A percentile compares a stretch with the other conserved stretches of the same genome.
Evolutionary conservation across 2,329 filamentous ascomycete species (phyloP).

Genomic region (Dactylonectria estremocensis): DNA sequence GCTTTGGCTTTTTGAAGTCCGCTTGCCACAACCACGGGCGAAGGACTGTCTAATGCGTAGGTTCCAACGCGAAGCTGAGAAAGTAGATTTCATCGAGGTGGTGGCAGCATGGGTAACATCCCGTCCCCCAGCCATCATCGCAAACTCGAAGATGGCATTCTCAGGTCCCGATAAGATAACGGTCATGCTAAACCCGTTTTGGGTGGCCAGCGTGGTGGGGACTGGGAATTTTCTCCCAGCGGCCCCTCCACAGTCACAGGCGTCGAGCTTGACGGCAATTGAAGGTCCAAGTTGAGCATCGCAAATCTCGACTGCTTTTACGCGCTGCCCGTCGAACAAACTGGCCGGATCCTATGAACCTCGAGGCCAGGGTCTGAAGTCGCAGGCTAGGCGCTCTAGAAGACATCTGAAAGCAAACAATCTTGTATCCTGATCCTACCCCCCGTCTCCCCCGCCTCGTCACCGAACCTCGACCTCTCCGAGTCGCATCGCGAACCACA

Average conservation of each 20-base stretch:
- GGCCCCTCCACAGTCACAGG: constrained; percentile 6
- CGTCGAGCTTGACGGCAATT: background rate
- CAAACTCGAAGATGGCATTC: too few species aligned
- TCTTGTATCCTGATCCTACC: too few species aligned
- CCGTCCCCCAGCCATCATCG: too few species aligned
- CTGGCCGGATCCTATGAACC: background rate
- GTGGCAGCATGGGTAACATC: too few species aligned
- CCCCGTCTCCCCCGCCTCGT: background rate
- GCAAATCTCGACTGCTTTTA: too few species aligned
- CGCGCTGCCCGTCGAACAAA: background rate
- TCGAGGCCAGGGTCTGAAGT: too few species aligned
- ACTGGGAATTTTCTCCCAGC: constrained; percentile 6
- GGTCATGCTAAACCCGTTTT: background rate
- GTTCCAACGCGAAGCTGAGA: too few species aligned
- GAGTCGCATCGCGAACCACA: background rate
- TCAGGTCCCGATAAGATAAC: constrained; percentile 3
- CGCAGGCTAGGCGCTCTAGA: too few species aligned
- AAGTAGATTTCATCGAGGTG: too few species aligned
- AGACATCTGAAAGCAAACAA: background rate
- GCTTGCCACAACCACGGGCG: too few species aligned
- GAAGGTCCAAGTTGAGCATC: background rate
- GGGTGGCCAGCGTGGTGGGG: background rate
- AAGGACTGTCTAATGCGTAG: too few species aligned
- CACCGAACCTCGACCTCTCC: background rate
- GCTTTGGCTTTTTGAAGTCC: too few species aligned